A percentile compares a stretch with the other conserved stretches of the same genome.
These are phyloP conservation scores for Euphorbia celastroides DNA, from an alignment of 441 rosid species.

Conservation along the genomic window DNA sequence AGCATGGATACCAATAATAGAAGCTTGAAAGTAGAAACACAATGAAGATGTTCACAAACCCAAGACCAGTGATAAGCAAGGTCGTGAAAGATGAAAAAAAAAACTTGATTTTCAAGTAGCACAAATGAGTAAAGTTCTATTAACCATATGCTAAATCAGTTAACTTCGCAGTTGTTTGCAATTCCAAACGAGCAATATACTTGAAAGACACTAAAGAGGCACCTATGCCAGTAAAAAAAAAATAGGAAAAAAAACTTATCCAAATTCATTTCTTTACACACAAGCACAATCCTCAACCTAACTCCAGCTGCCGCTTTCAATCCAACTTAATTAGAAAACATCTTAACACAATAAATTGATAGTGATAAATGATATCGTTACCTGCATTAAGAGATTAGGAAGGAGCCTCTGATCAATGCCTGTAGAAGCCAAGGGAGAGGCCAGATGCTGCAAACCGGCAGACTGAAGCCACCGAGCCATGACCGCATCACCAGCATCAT, in stretches of 20 bases:
- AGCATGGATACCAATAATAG: not conserved
- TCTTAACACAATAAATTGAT: not conserved
- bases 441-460: constrained; percentile 99
- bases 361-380: constrained; percentile 12
- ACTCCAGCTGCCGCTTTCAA: not conserved
- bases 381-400: constrained; percentile 93
- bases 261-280: not conserved
- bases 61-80: not conserved
- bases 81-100: constrained; percentile 9
- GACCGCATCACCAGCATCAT: constrained; percentile 91
- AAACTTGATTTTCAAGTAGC: not conserved
- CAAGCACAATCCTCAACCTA: not conserved
- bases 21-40: not conserved
- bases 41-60: not conserved
- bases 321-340: not conserved
- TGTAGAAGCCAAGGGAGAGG: constrained; percentile 88
- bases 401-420: constrained; percentile 77
- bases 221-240: not conserved
- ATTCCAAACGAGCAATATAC: not conserved
- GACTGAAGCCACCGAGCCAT: constrained; percentile 99
- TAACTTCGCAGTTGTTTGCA: not conserved
- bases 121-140: not conserved
- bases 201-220: not conserved
- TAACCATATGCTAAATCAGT: not conserved
- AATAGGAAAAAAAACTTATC: not conserved